Evolutionary conservation across 331 rosid species (phyloP).

Genomic region (Cydonia oblonga): DNA sequence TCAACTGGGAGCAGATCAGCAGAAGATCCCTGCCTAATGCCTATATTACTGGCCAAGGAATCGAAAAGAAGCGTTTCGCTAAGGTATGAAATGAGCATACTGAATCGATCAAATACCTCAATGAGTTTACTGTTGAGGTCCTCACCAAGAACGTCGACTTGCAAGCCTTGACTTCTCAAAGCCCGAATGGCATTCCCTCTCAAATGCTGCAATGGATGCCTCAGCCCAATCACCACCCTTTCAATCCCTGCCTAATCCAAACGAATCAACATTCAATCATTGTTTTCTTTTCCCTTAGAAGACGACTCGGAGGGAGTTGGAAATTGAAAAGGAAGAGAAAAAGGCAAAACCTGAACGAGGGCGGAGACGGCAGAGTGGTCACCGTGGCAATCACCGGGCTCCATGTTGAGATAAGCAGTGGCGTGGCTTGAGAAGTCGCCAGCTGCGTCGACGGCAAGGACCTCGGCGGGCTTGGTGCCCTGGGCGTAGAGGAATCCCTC

Average conservation of each 20-base stretch:
- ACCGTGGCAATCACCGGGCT: conserved; percentile 82
- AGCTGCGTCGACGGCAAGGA: conserved; percentile 61
- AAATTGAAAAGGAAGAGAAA: neutral
- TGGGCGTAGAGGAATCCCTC: conserved; percentile 84
- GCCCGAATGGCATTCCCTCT: conserved; percentile 76
- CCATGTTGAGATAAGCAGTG: conserved; percentile 82
- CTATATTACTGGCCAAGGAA: neutral
- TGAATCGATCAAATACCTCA: conserved; percentile 37
- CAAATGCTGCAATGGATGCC: conserved; percentile 80
- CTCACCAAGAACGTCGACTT: conserved; percentile 79
- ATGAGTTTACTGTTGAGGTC: conserved; percentile 47
- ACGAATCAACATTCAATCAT: neutral
- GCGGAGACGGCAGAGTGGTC: conserved; percentile 65
- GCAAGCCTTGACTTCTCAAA: conserved; percentile 64
- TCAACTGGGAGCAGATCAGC: neutral
- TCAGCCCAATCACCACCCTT: conserved; percentile 82
- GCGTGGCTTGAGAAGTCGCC: conserved; percentile 35
- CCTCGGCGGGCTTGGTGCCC: conserved; percentile 79
- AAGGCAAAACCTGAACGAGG: conserved; percentile 48
- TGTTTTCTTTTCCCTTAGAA: neutral
- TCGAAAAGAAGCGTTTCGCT: neutral
- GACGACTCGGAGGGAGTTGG: neutral
- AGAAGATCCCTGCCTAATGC: neutral
- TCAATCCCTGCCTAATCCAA: conserved; percentile 71
- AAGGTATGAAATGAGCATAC: neutral